Base-by-base conservation (phyloP, 768 basidiomycete species). In the Suillus tomentosus region DNA sequence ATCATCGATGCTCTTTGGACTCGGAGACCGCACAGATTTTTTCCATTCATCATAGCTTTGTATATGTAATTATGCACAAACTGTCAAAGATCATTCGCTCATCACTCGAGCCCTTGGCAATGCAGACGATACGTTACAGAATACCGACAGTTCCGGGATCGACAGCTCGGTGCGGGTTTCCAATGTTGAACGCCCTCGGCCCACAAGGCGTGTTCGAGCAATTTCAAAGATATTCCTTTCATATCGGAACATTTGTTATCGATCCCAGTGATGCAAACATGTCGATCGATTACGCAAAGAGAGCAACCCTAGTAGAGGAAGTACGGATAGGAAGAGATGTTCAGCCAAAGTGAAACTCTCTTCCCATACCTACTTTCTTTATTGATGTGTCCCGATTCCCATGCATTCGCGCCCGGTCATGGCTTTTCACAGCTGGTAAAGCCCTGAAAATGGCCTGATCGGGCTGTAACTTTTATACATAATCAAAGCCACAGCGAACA, bases 311-410 rank as follows among this genome's bases (percentile, higher is more conserved):
- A 8, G 14, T 17, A 17, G 15, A 51, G 50, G 8, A 27, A 51
- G 50, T 31, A 31, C 51, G 27, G 27, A 53, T 53, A 17, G 51
- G 51, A 53, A 53, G 51, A 53, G 51, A 53, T 53, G 27, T 31
- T 53, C 9, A 53, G 51, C 27, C 51, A 17, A 17, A 17, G 15
- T 17, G 27, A 51, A 10, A 27, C 5, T 27, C 24, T 51, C 27
- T 51, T 51, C 50, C 50, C 24, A 15, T 51, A 50, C 24, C 14
- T 27, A 27, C 48, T 50, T 50, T 50, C 14, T 51, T 27, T 51
- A 51, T 51, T 51, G 50, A 51, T 51, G 8, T 27, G 17, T 51
- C 50, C 50, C 14, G 48, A 27, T 50, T 24, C 24, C 14, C 24
- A 31, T 51, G 27, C 15, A 2, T 51, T 31, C 3, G 15, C 15